These are phyloP conservation scores for Hansenula lynferdii DNA, from an alignment of 1,139 yeast genomes.

Conservation along the genomic window DNA sequence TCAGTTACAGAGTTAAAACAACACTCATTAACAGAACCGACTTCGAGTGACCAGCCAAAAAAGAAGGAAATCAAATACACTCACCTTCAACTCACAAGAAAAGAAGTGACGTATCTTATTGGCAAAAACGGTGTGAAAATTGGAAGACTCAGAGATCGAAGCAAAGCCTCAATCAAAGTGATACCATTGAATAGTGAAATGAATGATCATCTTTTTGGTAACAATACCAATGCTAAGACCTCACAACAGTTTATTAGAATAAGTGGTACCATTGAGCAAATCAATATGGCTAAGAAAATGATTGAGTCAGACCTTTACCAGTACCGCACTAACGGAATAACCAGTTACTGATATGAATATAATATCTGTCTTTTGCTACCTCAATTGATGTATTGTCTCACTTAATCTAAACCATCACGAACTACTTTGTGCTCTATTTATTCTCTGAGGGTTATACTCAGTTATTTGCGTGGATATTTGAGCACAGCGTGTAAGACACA, in stretches of 20 bases:
- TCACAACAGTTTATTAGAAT: conserved; percentile 24
- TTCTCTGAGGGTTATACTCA: too few relatives aligned
- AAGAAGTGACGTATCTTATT: conserved; percentile 28
- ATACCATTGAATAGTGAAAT: conserved; percentile 23
- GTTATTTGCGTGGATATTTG: too few relatives aligned
- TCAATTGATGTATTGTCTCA: neutral
- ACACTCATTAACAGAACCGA: neutral
- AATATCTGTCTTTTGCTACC: too few relatives aligned
- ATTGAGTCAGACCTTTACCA: conserved; percentile 23
- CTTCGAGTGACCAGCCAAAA: neutral
- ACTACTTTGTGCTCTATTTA: too few relatives aligned
- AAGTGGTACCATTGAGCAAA: conserved; percentile 23
- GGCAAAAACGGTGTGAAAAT: conserved; percentile 29
- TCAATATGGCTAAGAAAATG: conserved; percentile 20
- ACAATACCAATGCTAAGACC: conserved; percentile 2
- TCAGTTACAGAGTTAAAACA: neutral
- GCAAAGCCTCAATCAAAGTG: conserved; percentile 27
- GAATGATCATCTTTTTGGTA: conserved; percentile 7
- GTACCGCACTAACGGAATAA: conserved; percentile 12
- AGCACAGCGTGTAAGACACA: too few relatives aligned
- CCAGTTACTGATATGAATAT: conserved; percentile 10
- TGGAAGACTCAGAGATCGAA: conserved; percentile 20
- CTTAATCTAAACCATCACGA: too few relatives aligned
- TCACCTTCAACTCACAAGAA: conserved; percentile 20
- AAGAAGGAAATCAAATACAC: conserved; percentile 7